Percentiles rank a stretch among this genome's conserved stretches.
phyloP scores from a whole-genome alignment of 495 filamentous ascomycete genomes.

The Barbatosphaeria neglecta region DNA sequence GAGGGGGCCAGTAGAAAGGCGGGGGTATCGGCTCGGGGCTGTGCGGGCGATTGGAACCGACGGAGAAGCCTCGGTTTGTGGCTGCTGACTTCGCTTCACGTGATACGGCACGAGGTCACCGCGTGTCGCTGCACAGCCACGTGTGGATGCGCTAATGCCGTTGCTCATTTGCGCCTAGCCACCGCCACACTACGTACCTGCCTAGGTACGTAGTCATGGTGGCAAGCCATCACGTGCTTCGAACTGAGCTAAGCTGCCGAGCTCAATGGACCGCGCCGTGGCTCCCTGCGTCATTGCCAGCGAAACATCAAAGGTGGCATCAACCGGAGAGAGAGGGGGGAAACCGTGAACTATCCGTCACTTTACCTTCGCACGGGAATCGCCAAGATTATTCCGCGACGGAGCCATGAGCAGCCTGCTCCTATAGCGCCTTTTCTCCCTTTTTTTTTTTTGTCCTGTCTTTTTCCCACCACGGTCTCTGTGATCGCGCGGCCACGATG shows the following conservation, averaged over 20 bases:
- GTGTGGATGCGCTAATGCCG: no score
- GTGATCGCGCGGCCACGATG: constrained; percentile 27
- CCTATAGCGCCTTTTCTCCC: constrained; percentile 3
- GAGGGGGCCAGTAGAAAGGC: background rate
- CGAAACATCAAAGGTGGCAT: constrained; percentile 19
- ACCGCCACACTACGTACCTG: no score
- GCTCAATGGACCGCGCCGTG: no score
- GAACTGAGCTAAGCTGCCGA: background rate
- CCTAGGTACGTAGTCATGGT: no score
- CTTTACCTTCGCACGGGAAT: background rate
- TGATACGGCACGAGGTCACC: no score
- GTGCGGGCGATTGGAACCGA: background rate
- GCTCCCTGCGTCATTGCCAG: background rate
- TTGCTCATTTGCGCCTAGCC: no score
- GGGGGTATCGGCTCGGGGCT: background rate
- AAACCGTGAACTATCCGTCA: constrained; percentile 1
- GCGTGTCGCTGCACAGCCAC: no score
- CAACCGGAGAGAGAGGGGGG: constrained; percentile 13
- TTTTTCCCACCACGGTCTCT: no score
- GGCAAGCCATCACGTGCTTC: background rate
- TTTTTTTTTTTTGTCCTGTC: background rate
- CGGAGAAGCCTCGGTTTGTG: no score
- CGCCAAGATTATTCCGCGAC: background rate
- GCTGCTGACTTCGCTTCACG: no score
- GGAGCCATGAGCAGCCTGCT: background rate